These are phyloP conservation scores for Puccinia coronata DNA, from an alignment of 1,284 basidiomycete species.

Conservation along the genomic window DNA sequence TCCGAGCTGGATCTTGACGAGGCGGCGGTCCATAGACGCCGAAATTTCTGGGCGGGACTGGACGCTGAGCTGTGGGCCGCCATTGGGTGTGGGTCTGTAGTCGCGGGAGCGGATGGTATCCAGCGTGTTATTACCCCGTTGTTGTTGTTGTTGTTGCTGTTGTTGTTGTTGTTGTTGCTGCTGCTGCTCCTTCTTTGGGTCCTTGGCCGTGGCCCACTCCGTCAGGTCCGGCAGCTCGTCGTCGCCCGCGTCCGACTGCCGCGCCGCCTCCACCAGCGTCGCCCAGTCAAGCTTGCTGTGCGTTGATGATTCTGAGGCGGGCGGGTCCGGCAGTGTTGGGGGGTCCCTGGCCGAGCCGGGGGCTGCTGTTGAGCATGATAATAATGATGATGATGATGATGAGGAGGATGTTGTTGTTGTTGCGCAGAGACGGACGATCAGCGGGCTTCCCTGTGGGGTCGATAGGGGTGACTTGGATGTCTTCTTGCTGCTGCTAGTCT, in stretches of 20 bases:
- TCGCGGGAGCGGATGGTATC: background rate
- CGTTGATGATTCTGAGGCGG: background rate
- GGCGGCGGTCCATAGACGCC: background rate
- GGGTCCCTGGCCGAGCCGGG: background rate
- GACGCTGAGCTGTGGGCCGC: background rate
- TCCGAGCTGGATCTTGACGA: background rate
- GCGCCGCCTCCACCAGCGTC: conserved; percentile 16
- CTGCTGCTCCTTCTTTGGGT: background rate
- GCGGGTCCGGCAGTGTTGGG: background rate
- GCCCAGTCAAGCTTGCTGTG: conserved; percentile 18
- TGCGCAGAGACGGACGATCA: background rate
- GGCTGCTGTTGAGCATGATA: background rate
- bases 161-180: background rate
- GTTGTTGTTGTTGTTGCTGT: too few species aligned
- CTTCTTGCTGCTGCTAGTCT: background rate
- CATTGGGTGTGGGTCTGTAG: background rate
- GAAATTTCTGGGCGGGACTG: background rate
- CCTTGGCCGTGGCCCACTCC: conserved; percentile 1
- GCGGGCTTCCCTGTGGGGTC: background rate
- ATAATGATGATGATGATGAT: too few species aligned
- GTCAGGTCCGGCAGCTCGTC: conserved; percentile 28
- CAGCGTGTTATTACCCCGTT: too few species aligned
- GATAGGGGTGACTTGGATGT: background rate
- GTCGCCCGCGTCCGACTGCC: conserved; percentile 15
- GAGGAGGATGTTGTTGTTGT: too few species aligned